Base-by-base conservation (phyloP, 768 basidiomycete genomes). In the Dacryopinax primogenitus region DNA sequence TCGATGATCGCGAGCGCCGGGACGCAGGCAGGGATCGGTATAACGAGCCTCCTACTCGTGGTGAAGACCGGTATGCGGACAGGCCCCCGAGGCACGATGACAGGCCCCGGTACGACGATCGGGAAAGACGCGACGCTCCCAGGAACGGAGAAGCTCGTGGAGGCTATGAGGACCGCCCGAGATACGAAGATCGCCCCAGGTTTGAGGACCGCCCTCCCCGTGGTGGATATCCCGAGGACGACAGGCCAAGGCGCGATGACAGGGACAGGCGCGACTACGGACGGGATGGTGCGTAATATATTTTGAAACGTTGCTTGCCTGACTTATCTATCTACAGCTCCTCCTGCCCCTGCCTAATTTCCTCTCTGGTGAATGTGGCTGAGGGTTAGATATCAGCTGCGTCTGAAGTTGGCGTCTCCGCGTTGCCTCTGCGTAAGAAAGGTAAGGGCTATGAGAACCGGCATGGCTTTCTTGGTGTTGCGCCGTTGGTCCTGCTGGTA, bases 171-270 rank as follows among this genome's bases (percentile, higher is more conserved):
- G 82, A 78, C 75, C 86, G 86, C 85, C 86, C 89, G 82, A 83
- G 82, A 80, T 84, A 86, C 85, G 85, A 86, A 86, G 87, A 89
- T 76, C 87, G 89, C 74, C 86, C 86, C 79, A 87, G 87, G 85
- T 87, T 90, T 47, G 68, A 68, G 39, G 64, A 65, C 39, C 66
- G 68, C 65, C 63, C 64, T 35, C 62, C 67, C 36, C 65, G 35
- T 32, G 45, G 62, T 16, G 36, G 63, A 16, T 58, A 64, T 35
- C 66, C 71, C 75, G 86, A 87, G 74, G 67, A 73, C 68, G 83
- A 86, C 71, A 78, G 76, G 78, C 76, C 73, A 72, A 83, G 85
- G 23, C 63, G 65, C 39, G 69, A 69, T 51, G 67, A 69, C 33
- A 62, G 69, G 44, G 58, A 68, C 35, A 30, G 51, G 13, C 45